Conservation (phyloP, 2,329 filamentous ascomycete genomes). For the Amphichorda felina region DNA sequence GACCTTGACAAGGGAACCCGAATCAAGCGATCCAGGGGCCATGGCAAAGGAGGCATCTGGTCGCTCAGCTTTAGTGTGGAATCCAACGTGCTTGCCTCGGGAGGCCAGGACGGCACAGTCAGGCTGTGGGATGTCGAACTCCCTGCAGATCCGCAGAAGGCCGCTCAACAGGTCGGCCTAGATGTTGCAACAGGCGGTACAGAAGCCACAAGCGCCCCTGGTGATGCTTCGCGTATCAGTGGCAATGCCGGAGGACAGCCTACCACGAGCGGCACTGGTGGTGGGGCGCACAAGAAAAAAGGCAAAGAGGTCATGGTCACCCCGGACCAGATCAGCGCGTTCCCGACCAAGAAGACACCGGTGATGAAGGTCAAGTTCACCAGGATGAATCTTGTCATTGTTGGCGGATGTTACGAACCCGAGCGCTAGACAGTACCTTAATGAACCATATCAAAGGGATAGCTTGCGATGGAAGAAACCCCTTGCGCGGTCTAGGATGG, state of each 20-base stretch:
- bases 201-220: conserved; percentile 5
- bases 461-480: no score
- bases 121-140: conserved; percentile 85
- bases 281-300: conserved; percentile 53
- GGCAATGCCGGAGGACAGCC: conserved; percentile 12
- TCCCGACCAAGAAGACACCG: conserved; percentile 91
- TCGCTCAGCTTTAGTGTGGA: conserved; percentile 89
- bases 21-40: conserved; percentile 87
- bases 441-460: no score
- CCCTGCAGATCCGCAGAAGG: conserved; percentile 51
- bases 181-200: conserved; percentile 26
- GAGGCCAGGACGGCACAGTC: conserved; percentile 84
- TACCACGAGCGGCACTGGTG: not conserved
- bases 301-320: conserved; percentile 83
- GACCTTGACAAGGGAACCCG: conserved; percentile 76
- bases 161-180: conserved; percentile 30
- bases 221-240: not conserved
- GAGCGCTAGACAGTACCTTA: no score
- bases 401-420: conserved; percentile 60
- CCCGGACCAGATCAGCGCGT: conserved; percentile 87
- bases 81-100: conserved; percentile 79
- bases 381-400: conserved; percentile 85
- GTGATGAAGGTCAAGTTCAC: conserved; percentile 92
- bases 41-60: conserved; percentile 88
- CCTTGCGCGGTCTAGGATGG: no score